phyloP scores from a whole-genome alignment of 306 rosid species.

The Arachis hypogaea region DNA sequence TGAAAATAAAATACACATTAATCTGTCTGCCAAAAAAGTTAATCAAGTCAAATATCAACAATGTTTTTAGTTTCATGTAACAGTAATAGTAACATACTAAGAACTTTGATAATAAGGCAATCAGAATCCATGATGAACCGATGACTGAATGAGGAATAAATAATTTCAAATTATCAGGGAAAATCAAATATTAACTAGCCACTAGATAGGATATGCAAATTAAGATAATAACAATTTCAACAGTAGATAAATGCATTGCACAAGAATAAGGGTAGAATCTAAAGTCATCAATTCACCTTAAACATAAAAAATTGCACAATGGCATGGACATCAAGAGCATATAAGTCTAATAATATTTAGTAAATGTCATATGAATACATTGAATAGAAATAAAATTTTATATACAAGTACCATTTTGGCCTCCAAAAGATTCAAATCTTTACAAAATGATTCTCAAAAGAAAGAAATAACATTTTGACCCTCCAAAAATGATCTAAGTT shows the following conservation, averaged over 20 bases:
- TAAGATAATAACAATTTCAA: background rate
- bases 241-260: conserved; percentile 3
- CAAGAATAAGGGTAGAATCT: background rate
- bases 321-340: background rate
- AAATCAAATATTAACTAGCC: background rate
- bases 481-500: too few relatives aligned
- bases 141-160: conserved; percentile 5
- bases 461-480: too few relatives aligned
- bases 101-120: conserved; percentile 12
- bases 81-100: conserved; percentile 2
- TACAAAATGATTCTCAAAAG: too few relatives aligned
- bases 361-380: conserved; percentile 23
- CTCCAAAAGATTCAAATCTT: too few relatives aligned
- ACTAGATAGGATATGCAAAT: background rate
- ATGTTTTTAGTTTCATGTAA: conserved; percentile 8
- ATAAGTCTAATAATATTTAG: conserved; percentile 8
- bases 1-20: conserved; percentile 40
- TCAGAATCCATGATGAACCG: background rate
- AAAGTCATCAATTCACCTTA: conserved; percentile 11
- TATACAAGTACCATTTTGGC: background rate
- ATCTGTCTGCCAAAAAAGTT: conserved; percentile 20
- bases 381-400: conserved; percentile 11
- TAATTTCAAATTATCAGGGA: conserved; percentile 14
- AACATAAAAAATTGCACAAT: conserved; percentile 22
- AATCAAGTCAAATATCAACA: conserved; percentile 15